Base-by-base conservation (phyloP, 1,284 basidiomycete genomes). In the Trametes polyzona region DNA sequence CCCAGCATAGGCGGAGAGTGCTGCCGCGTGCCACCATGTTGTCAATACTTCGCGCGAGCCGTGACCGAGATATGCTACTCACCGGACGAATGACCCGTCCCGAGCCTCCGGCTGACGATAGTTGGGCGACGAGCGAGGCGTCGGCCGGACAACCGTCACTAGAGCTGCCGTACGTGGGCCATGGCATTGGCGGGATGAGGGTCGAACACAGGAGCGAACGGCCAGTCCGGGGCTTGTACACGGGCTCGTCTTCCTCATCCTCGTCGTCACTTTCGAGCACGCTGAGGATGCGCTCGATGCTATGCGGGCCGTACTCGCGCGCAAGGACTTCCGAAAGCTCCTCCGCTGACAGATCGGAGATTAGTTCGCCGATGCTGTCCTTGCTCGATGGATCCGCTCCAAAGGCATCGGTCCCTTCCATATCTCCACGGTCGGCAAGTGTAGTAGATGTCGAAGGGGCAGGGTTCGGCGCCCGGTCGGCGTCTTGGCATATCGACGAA, bases 221-320 rank as follows among this genome's bases (percentile, higher is more conserved):
- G 2, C 19, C 26, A 3, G 17, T 23, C n/a, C 19, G 26, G n/a
- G 30, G 39, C 16, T 17, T n/a, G 11, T 43, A 30, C 8, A 21
- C 12, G 19, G 19, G 40, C 17, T 30, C 30, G 6, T 27, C 26
- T 4, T 19, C 24, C 16, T 33, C 41, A 27, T 53, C 43, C 4
- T 47, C 27, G 3, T 19, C 24, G 9, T 33, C 41, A 27, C 47
- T 36, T 4, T 47, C 27, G 3, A 53, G 17, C 7, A 47, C 43
- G 43, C 43, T 46, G 16, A 47, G 36, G 27, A 53, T 47, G 35
- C 36, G 52, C 10, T 46, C 27, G 29, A 53, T 32, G 29, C 29
- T 47, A 27, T 53, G 35, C 14, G 39, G 35, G 21, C 43, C 52
- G 43, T 46, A 40, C 19, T 53, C 52, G 24, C n/a, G 32, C 24